A percentile compares a stretch with the other conserved stretches of the same genome.
These are phyloP conservation scores for Apiotrichum montevideense DNA, from an alignment of 1,284 basidiomycete species.

Conservation along the genomic window DNA sequence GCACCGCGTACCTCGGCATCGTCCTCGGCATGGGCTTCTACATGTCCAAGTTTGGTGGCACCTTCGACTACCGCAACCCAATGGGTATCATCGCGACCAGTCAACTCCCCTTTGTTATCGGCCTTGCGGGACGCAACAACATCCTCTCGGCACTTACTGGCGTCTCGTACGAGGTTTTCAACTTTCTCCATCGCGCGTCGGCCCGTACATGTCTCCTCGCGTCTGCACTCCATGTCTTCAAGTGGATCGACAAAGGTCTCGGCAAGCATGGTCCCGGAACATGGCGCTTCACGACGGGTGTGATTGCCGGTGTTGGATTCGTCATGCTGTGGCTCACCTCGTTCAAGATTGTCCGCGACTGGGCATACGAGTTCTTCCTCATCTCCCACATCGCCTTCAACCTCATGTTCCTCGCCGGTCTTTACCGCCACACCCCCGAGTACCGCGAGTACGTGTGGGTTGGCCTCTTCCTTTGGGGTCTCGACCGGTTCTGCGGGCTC, in stretches of 20 bases:
- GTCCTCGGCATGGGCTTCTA: conserved; percentile 13
- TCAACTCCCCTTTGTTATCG: conserved; percentile 58
- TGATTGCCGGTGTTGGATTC: conserved; percentile 31
- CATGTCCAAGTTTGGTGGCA: conserved; percentile 5
- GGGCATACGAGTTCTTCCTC: conserved; percentile 53
- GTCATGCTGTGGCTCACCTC: conserved; percentile 49
- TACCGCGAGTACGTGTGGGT: conserved; percentile 3
- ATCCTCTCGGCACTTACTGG: conserved; percentile 58
- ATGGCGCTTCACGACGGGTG: neutral
- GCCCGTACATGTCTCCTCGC: conserved; percentile 27
- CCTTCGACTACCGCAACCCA: conserved; percentile 8
- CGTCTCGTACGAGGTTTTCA: conserved; percentile 55
- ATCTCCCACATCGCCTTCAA: conserved; percentile 47
- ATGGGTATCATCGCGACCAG: neutral
- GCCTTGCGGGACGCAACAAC: conserved; percentile 61
- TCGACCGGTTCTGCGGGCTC: conserved; percentile 57
- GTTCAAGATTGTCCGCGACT: conserved; percentile 46
- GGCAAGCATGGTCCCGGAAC: neutral
- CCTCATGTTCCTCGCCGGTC: conserved; percentile 18
- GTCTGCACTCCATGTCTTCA: conserved; percentile 31
- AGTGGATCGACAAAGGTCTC: conserved; percentile 14
- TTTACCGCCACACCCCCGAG: conserved; percentile 15
- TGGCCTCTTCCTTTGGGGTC: conserved; percentile 53
- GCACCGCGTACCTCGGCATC: conserved; percentile 11
- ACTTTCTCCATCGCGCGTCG: conserved; percentile 38